Conservation (phyloP, 257 asterid genomes). For the Lantana camara region DNA sequence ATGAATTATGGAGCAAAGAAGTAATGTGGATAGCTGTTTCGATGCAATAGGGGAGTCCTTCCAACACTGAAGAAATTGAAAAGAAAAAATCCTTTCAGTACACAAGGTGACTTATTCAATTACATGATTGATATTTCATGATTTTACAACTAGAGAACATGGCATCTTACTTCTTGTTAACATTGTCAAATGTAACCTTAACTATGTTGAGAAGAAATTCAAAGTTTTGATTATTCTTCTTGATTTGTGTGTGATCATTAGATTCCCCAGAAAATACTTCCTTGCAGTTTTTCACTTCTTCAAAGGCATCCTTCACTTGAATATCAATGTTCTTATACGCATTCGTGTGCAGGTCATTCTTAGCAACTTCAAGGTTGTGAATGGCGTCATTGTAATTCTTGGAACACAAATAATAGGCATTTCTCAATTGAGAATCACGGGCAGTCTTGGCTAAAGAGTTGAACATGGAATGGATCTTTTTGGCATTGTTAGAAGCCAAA, state of each 20-base stretch:
- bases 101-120: background rate
- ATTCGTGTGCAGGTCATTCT: background rate
- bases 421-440: no score
- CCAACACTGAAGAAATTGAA: no score
- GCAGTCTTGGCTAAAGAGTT: no score
- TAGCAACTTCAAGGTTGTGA: constrained; percentile 1
- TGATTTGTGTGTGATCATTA: background rate
- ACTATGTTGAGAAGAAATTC: constrained; percentile 4
- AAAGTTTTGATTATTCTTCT: background rate
- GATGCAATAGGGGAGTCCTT: no score
- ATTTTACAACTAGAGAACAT: background rate
- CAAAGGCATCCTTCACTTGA: constrained; percentile 7
- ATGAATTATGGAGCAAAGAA: no score
- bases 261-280: background rate
- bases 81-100: no score
- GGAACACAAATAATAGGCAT: no score
- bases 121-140: constrained; percentile 3
- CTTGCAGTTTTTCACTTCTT: constrained; percentile 2
- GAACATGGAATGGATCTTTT: background rate
- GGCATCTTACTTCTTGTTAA: constrained; percentile 1
- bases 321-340: background rate
- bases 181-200: background rate
- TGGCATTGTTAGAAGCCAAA: constrained; percentile 18
- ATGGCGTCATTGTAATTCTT: constrained; percentile 2
- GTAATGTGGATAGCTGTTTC: no score